phyloP scores from a whole-genome alignment of 1,284 basidiomycete species.

The Ustilago trichophora region DNA sequence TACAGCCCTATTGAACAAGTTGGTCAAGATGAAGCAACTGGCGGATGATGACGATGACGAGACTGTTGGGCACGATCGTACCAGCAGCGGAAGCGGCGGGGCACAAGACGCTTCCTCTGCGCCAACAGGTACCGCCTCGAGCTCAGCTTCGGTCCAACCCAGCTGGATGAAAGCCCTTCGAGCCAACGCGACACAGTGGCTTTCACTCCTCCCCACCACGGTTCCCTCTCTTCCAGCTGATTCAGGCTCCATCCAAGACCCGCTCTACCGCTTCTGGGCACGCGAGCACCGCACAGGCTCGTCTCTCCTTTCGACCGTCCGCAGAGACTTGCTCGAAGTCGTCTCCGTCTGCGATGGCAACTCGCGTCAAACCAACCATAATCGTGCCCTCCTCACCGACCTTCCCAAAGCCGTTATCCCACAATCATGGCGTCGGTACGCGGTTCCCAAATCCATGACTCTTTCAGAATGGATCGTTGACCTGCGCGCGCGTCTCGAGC shows the following conservation, averaged over 20 bases:
- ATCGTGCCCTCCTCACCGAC: constrained; percentile 50
- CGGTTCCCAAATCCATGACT: constrained; percentile 49
- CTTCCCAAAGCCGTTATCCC: constrained; percentile 58
- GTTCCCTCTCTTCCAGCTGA: constrained; percentile 32
- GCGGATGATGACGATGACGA: constrained; percentile 59
- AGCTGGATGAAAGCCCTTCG: constrained; percentile 60
- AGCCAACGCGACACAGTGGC: constrained; percentile 53
- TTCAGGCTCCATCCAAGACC: constrained; percentile 51
- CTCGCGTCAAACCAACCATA: constrained; percentile 60
- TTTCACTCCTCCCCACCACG: constrained; percentile 30
- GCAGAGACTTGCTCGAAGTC: constrained; percentile 52
- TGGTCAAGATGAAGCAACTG: constrained; percentile 59
- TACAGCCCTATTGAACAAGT: constrained; percentile 52
- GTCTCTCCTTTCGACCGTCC: constrained; percentile 47
- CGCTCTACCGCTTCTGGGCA: constrained; percentile 63
- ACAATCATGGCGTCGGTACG: constrained; percentile 50
- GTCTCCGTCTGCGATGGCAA: constrained; percentile 49
- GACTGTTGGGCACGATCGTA: constrained; percentile 6
- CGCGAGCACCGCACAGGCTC: constrained; percentile 56
- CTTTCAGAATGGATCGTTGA: constrained; percentile 61
- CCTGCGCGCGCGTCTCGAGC: constrained; percentile 48
- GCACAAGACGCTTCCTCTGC: too few relatives aligned
- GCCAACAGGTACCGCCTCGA: too few relatives aligned
- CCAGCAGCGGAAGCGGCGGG: neutral
- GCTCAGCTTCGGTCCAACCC: constrained; percentile 49